phyloP scores from a whole-genome alignment of 2,329 filamentous ascomycete genomes.

The Phoma herbarum region DNA sequence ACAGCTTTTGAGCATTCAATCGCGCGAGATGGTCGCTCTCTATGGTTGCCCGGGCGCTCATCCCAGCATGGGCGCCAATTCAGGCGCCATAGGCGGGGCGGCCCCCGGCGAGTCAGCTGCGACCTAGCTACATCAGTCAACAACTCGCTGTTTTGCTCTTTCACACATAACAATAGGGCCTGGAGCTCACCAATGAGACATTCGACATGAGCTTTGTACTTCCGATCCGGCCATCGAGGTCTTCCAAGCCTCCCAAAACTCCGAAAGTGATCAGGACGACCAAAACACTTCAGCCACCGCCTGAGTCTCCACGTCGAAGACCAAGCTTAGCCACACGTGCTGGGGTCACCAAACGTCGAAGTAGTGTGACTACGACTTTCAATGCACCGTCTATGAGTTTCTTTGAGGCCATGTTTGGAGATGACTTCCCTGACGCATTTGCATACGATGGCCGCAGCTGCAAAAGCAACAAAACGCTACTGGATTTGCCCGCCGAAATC shows the following conservation, averaged over 20 bases:
- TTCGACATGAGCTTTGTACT: slow-evolving; percentile 19
- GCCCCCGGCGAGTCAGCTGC: slow-evolving; percentile 17
- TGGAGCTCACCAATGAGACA: neutral
- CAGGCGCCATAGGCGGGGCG: slow-evolving; percentile 13
- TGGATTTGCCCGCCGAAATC: slow-evolving; percentile 34
- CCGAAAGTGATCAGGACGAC: slow-evolving; percentile 1
- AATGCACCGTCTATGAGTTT: slow-evolving; percentile 37
- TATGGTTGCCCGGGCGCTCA: slow-evolving; percentile 7
- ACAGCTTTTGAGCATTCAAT: neutral
- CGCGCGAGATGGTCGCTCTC: slow-evolving; percentile 1
- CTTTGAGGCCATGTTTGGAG: slow-evolving; percentile 37
- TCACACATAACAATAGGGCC: slow-evolving; percentile 1
- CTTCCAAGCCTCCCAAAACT: slow-evolving; percentile 2
- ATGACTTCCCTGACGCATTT: slow-evolving; percentile 38
- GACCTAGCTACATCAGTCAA: slow-evolving; percentile 21
- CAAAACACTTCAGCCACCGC: slow-evolving; percentile 19
- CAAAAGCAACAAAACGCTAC: slow-evolving; percentile 30
- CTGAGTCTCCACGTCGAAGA: slow-evolving; percentile 32
- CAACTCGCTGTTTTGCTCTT: slow-evolving; percentile 13
- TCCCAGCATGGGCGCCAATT: neutral
- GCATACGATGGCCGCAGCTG: slow-evolving; percentile 11
- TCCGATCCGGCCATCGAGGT: slow-evolving; percentile 16
- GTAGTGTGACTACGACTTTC: slow-evolving; percentile 27
- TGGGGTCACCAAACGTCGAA: slow-evolving; percentile 34
- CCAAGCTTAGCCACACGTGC: slow-evolving; percentile 35